These are phyloP conservation scores for Phlebiopsis flavidoalba DNA, from an alignment of 768 basidiomycete genomes.

Conservation along the genomic window DNA sequence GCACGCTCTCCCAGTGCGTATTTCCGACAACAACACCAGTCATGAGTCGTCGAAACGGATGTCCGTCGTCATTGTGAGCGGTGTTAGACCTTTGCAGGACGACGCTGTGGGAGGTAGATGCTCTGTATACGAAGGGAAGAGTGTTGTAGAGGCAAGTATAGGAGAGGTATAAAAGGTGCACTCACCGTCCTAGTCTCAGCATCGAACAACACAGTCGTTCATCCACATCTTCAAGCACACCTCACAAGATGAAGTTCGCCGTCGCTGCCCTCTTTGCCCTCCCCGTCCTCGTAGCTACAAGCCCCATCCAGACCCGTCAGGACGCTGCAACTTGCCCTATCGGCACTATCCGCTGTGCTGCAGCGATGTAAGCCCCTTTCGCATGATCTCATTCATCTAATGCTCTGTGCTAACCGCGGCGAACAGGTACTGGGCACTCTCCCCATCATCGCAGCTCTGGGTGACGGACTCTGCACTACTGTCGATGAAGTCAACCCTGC, in stretches of 20 bases:
- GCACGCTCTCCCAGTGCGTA: background rate
- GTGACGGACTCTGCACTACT: too few species aligned
- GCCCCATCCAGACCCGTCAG: background rate
- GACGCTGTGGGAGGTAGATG: background rate
- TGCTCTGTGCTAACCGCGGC: too few species aligned
- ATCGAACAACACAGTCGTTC: background rate
- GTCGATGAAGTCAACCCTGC: too few species aligned
- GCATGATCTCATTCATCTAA: background rate
- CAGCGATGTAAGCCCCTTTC: background rate
- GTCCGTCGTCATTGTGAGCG: background rate
- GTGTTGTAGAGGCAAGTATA: background rate
- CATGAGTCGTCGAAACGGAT: background rate
- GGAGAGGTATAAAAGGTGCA: background rate
- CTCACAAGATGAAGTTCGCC: slow-evolving; percentile 2
- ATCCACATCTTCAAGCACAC: background rate
- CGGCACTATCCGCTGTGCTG: background rate
- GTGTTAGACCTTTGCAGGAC: background rate
- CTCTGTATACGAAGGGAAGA: background rate
- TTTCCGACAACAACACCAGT: background rate
- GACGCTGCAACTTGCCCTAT: background rate
- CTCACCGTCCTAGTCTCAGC: background rate
- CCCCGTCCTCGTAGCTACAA: background rate
- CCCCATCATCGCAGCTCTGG: too few species aligned
- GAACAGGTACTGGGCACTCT: too few species aligned
- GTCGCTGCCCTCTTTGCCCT: slow-evolving; percentile 10